phyloP scores from a whole-genome alignment of 2,329 filamentous ascomycete species.

The Xylariaceae sp. region DNA sequence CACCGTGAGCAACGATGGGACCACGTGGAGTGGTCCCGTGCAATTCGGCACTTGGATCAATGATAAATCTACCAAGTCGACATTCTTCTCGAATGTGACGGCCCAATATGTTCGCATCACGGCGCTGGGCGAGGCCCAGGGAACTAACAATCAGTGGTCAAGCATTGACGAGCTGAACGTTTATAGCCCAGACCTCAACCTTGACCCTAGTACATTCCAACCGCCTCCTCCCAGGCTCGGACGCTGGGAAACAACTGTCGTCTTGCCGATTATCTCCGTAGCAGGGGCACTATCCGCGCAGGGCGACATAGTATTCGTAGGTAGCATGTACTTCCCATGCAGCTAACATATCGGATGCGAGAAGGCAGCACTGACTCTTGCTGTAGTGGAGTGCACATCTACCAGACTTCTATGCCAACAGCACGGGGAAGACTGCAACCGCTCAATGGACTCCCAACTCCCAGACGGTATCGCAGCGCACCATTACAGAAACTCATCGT shows the following conservation, averaged over 20 bases:
- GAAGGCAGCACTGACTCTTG: neutral
- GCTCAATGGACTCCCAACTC: slow-evolving; percentile 19
- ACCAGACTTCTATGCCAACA: slow-evolving; percentile 18
- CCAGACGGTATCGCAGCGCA: slow-evolving; percentile 28
- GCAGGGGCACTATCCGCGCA: slow-evolving; percentile 28
- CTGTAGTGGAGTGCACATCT: slow-evolving; percentile 25
- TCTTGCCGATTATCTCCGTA: slow-evolving; percentile 36
- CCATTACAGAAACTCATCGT: slow-evolving; percentile 36
- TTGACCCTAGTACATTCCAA: slow-evolving; percentile 14
- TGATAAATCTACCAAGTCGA: slow-evolving; percentile 30
- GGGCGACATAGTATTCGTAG: slow-evolving; percentile 25
- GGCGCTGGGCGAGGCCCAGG: slow-evolving; percentile 29
- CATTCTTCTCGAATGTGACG: slow-evolving; percentile 31
- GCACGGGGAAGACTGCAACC: slow-evolving; percentile 21
- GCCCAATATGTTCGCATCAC: slow-evolving; percentile 31
- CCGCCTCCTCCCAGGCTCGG: slow-evolving; percentile 25
- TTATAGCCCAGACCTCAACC: slow-evolving; percentile 24
- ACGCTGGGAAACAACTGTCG: slow-evolving; percentile 33
- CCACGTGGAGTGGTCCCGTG: slow-evolving; percentile 27
- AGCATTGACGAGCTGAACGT: slow-evolving; percentile 33
- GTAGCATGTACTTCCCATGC: neutral
- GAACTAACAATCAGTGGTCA: slow-evolving; percentile 27
- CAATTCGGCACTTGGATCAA: slow-evolving; percentile 30
- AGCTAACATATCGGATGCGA: neutral
- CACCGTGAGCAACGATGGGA: slow-evolving; percentile 28